Percentiles rank a stretch among this genome's conserved stretches.
These are phyloP conservation scores for Cutaneotrichosporon sp. DNA, from an alignment of 1,284 basidiomycete species.

Conservation along the genomic window DNA sequence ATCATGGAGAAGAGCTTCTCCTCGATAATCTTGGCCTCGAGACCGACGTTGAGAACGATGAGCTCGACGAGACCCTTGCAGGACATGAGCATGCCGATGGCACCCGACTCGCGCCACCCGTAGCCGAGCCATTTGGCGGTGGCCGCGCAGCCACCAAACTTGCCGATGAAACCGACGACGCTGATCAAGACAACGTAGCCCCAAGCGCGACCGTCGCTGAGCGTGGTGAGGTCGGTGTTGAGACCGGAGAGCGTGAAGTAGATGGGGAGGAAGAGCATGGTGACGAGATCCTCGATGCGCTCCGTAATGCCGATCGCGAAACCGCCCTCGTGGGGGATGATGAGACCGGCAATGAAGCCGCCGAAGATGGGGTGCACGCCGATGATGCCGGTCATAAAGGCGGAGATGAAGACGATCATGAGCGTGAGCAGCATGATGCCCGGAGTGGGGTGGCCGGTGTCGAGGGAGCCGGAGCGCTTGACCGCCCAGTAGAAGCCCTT, in stretches of 20 bases:
- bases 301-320: constrained; percentile 74
- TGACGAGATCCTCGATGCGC: constrained; percentile 73
- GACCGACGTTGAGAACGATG: constrained; percentile 90
- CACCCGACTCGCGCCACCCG: constrained; percentile 73
- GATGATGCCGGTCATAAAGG: constrained; percentile 80
- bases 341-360: constrained; percentile 82
- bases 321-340: constrained; percentile 84
- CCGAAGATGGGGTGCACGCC: constrained; percentile 77
- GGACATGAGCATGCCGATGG: constrained; percentile 87
- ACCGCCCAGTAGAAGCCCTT: constrained; percentile 69
- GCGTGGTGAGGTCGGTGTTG: constrained; percentile 75
- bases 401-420: constrained; percentile 72
- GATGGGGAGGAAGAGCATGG: constrained; percentile 73
- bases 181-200: constrained; percentile 82
- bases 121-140: constrained; percentile 70
- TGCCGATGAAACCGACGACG: constrained; percentile 75
- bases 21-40: constrained; percentile 75
- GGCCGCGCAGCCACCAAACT: constrained; percentile 68
- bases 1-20: constrained; percentile 74
- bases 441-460: constrained; percentile 64
- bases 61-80: constrained; percentile 87
- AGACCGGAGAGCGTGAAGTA: constrained; percentile 83
- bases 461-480: constrained; percentile 73
- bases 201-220: constrained; percentile 75
- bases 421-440: constrained; percentile 75